These are phyloP conservation scores for Phytophthora uliginosa DNA, from an alignment of 352 stramenopile genomes.

Conservation along the genomic window DNA sequence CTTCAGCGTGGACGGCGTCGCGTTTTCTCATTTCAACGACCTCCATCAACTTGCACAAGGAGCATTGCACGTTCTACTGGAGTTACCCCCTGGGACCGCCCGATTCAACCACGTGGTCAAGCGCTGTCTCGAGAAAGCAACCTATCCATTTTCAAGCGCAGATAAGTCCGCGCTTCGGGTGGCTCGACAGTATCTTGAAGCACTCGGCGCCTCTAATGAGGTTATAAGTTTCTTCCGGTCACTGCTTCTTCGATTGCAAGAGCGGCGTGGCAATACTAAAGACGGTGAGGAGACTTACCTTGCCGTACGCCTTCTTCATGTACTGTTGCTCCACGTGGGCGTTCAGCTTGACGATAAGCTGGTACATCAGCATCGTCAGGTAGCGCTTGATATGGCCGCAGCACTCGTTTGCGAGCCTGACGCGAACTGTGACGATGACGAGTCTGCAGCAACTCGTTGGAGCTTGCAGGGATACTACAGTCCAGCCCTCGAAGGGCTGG, in stretches of 20 bases:
- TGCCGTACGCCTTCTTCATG: slow-evolving; percentile 55
- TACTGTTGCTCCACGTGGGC: slow-evolving; percentile 60
- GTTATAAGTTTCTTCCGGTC: slow-evolving; percentile 32
- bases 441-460: slow-evolving; percentile 36
- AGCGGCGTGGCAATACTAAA: slow-evolving; percentile 6
- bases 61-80: slow-evolving; percentile 44
- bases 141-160: slow-evolving; percentile 16
- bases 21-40: slow-evolving; percentile 49
- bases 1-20: slow-evolving; percentile 49
- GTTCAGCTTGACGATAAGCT: slow-evolving; percentile 40
- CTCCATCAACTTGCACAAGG: slow-evolving; percentile 54
- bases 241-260: slow-evolving; percentile 39
- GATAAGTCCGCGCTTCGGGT: slow-evolving; percentile 19
- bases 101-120: slow-evolving; percentile 31
- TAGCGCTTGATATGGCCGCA: slow-evolving; percentile 39
- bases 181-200: slow-evolving; percentile 37
- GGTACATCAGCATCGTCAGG: slow-evolving; percentile 40
- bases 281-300: slow-evolving; percentile 35
- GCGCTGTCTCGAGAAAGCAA: slow-evolving; percentile 38
- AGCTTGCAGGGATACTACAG: slow-evolving; percentile 39
- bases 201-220: slow-evolving; percentile 29
- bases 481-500: slow-evolving; percentile 18
- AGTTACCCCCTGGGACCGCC: slow-evolving; percentile 24
- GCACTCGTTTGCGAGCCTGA: slow-evolving; percentile 22
- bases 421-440: slow-evolving; percentile 19